phyloP scores from a whole-genome alignment of 305 asterid species.

The Fraxinus ornus region DNA sequence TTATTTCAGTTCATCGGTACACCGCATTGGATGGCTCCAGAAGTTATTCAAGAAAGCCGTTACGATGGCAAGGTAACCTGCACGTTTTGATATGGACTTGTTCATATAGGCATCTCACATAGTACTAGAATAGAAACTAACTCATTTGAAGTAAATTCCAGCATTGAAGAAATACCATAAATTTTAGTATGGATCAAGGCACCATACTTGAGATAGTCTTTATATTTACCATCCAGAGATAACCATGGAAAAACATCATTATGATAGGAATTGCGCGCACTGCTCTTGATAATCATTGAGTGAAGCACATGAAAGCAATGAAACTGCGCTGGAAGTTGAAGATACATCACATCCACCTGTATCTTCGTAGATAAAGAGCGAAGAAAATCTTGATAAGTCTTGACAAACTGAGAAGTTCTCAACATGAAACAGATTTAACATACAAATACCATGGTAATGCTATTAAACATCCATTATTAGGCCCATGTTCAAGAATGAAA shows the following conservation, averaged over 20 bases:
- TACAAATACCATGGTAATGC: neutral
- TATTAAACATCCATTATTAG: neutral
- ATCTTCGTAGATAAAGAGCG: neutral
- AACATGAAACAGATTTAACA: neutral
- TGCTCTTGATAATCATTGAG: neutral
- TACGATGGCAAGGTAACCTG: constrained; percentile 86
- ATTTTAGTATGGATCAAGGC: neutral
- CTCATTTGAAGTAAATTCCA: neutral
- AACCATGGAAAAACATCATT: neutral
- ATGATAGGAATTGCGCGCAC: neutral
- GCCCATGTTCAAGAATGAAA: neutral
- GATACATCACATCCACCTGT: neutral
- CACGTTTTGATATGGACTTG: constrained; percentile 8
- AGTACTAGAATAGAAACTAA: neutral
- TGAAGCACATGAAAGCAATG: neutral
- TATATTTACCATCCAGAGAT: neutral
- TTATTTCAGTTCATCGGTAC: constrained; percentile 77
- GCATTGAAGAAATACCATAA: neutral
- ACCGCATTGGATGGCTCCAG: constrained; percentile 99
- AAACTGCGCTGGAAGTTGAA: neutral
- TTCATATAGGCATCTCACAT: neutral
- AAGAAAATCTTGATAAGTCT: neutral
- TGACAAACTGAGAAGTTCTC: neutral
- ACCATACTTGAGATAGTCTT: neutral
- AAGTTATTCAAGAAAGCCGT: constrained; percentile 98